Evolutionary conservation across 2,329 filamentous ascomycete genomes (phyloP).

Genomic region (Talaromyces rugulosus): DNA sequence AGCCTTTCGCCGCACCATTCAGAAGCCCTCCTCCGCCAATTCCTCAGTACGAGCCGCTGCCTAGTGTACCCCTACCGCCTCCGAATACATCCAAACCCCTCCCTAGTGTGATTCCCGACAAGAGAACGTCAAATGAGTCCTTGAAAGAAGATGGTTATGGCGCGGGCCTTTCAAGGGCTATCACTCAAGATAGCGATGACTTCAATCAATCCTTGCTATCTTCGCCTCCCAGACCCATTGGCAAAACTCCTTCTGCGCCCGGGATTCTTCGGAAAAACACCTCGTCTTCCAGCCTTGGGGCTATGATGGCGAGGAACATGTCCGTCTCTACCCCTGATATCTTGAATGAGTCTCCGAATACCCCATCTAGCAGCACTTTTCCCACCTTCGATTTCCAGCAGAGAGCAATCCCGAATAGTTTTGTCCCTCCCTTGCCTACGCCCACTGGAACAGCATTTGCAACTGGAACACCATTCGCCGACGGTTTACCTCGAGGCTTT

Average conservation of each 20-base stretch:
- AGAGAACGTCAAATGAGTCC: constrained; percentile 32
- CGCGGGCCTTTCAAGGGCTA: constrained; percentile 37
- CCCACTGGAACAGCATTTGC: constrained; percentile 58
- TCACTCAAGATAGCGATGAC: constrained; percentile 43
- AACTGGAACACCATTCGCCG: constrained; percentile 56
- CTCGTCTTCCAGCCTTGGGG: constrained; percentile 66
- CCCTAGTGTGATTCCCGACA: constrained; percentile 22
- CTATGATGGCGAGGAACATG: constrained; percentile 69
- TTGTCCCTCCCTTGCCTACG: constrained; percentile 62
- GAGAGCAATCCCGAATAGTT: constrained; percentile 46
- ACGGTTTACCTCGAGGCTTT: constrained; percentile 61
- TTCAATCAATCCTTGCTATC: constrained; percentile 27
- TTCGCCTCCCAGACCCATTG: constrained; percentile 31
- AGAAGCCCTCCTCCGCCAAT: constrained; percentile 22
- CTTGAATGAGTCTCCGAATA: constrained; percentile 66
- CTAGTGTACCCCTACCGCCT: constrained; percentile 15
- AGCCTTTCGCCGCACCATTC: constrained; percentile 22
- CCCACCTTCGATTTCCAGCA: constrained; percentile 44
- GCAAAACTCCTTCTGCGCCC: constrained; percentile 37
- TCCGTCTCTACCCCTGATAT: constrained; percentile 59
- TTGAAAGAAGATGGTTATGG: constrained; percentile 38
- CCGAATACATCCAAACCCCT: constrained; percentile 16
- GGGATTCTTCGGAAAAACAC: constrained; percentile 60
- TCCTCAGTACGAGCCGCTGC: constrained; percentile 26
- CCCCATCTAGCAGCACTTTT: constrained; percentile 68